Evolutionary conservation across 352 stramenopile species (phyloP).

Genomic region (Phytophthora constricta): DNA sequence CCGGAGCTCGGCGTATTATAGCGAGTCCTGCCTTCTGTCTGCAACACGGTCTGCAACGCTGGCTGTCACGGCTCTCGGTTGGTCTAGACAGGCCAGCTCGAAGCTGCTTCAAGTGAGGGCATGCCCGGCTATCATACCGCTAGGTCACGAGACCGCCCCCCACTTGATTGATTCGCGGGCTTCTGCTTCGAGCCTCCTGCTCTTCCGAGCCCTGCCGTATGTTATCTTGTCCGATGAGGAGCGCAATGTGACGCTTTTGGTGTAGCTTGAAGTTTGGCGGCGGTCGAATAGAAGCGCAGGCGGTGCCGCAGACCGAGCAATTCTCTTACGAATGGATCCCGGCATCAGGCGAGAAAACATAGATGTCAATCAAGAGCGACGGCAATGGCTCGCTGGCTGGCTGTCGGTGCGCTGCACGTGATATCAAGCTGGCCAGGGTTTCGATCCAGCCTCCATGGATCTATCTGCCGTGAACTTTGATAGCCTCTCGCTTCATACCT

Average conservation of each 20-base stretch:
- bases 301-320: constrained; percentile 1
- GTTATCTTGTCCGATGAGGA: background rate
- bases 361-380: constrained; percentile 2
- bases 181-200: constrained; percentile 1
- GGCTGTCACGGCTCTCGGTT: background rate
- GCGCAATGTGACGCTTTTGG: constrained; percentile 8
- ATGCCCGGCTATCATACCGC: no score
- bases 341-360: background rate
- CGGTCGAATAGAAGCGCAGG: constrained; percentile 11
- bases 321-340: background rate
- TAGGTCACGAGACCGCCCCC: constrained; percentile 8
- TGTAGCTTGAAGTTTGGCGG: constrained; percentile 16
- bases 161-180: constrained; percentile 16
- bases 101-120: constrained; percentile 2
- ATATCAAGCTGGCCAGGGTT: no score
- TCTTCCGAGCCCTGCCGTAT: constrained; percentile 4
- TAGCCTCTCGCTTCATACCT: no score
- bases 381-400: no score
- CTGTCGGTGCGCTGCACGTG: no score
- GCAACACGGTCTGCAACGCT: constrained; percentile 4
- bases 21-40: background rate
- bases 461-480: no score
- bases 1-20: background rate
- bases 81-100: background rate
- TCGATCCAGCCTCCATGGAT: no score